These are phyloP conservation scores for Calendula officinalis DNA, from an alignment of 129 eudicot genomes.

Conservation along the genomic window DNA sequence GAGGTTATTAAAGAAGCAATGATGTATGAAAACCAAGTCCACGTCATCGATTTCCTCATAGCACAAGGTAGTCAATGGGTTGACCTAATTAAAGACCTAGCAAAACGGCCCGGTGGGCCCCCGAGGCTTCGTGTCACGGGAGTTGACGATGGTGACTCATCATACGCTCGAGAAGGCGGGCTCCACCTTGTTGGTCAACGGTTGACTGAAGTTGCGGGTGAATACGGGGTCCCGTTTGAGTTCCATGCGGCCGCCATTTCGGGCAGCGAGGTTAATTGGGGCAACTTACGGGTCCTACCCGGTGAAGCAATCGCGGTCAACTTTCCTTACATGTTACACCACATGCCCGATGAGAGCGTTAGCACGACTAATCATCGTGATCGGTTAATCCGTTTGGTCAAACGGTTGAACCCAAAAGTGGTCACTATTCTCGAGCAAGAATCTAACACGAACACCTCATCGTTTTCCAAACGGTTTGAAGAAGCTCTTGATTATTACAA, in stretches of 20 bases:
- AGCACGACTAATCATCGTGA: conserved; percentile 55
- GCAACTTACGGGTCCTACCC: conserved; percentile 28
- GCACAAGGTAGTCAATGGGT: conserved; percentile 64
- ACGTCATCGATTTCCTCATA: conserved; percentile 44
- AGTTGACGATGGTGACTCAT: conserved; percentile 54
- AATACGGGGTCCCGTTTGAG: conserved; percentile 68
- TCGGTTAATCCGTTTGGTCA: conserved; percentile 48
- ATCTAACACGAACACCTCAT: conserved; percentile 53
- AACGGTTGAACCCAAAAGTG: conserved; percentile 41
- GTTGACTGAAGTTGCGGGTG: conserved; percentile 40
- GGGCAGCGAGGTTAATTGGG: conserved; percentile 46
- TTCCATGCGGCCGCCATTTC: conserved; percentile 66
- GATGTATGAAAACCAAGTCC: conserved; percentile 42
- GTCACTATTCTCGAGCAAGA: conserved; percentile 65
- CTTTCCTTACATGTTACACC: conserved; percentile 60
- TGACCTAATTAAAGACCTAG: conserved; percentile 40
- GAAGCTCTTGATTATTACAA: conserved; percentile 59
- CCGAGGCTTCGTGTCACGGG: conserved; percentile 56
- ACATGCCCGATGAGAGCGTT: conserved; percentile 73
- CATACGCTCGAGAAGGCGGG: conserved; percentile 60
- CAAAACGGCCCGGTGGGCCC: conserved; percentile 54
- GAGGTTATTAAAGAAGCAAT: conserved; percentile 42
- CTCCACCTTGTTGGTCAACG: conserved; percentile 45
- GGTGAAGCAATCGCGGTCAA: conserved; percentile 69
- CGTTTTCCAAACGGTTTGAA: conserved; percentile 40